phyloP scores from a whole-genome alignment of 1,284 basidiomycete genomes.

The Inonotus hispidus region DNA sequence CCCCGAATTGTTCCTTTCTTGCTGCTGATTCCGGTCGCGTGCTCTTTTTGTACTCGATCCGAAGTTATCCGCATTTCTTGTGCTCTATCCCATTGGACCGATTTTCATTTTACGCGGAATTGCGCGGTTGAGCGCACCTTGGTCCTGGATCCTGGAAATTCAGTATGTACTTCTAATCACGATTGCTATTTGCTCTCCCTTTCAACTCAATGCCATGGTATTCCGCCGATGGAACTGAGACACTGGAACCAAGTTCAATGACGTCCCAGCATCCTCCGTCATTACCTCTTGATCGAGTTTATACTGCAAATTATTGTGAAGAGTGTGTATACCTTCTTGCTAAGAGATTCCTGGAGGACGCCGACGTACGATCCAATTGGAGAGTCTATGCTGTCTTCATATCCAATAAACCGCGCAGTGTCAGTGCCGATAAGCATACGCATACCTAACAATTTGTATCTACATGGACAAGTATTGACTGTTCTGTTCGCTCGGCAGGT shows the following conservation, averaged over 20 bases:
- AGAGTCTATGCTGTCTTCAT: slow-evolving; percentile 57
- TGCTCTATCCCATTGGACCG: neutral
- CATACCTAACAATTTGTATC: too few relatives aligned
- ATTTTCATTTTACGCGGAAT: neutral
- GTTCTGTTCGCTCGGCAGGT: slow-evolving; percentile 38
- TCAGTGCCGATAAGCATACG: slow-evolving; percentile 29
- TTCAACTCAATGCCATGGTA: neutral
- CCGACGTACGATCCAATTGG: slow-evolving; percentile 34
- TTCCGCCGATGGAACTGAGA: neutral
- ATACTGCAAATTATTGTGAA: slow-evolving; percentile 53
- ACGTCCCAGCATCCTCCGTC: slow-evolving; percentile 22
- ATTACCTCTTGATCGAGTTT: slow-evolving; percentile 27
- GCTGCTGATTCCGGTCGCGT: neutral
- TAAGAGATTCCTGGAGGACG: slow-evolving; percentile 34
- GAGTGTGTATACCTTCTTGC: slow-evolving; percentile 67
- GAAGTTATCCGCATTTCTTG: neutral
- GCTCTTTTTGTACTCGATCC: neutral
- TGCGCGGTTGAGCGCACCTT: neutral
- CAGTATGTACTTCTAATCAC: neutral
- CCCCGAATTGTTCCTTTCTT: neutral
- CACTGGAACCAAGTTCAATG: neutral
- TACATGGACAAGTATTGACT: neutral
- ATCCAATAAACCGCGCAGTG: slow-evolving; percentile 55
- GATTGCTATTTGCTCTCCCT: neutral
- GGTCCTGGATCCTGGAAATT: neutral